Conservation (phyloP, 768 basidiomycete genomes). For the Fibroporia radiculosa region DNA sequence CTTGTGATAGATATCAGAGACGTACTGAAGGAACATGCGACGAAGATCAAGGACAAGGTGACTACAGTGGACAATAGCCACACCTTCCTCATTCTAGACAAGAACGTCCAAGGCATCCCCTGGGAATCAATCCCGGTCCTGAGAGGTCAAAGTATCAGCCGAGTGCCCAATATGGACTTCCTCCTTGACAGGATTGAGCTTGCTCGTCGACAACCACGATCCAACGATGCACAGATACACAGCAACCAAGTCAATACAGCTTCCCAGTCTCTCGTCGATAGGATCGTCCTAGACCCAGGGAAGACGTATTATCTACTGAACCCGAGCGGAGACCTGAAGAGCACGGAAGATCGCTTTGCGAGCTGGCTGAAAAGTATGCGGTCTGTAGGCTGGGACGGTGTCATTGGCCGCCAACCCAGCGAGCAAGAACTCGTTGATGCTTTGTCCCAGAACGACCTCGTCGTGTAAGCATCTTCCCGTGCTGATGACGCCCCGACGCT, state of each 20-base stretch:
- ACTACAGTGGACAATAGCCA: slow-evolving; percentile 56
- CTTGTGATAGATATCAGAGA: slow-evolving; percentile 79
- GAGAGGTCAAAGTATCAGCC: slow-evolving; percentile 77
- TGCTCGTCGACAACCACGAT: slow-evolving; percentile 42
- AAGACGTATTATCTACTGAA: slow-evolving; percentile 84
- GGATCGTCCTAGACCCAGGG: slow-evolving; percentile 51
- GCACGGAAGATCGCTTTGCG: slow-evolving; percentile 77
- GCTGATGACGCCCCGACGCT: not conserved
- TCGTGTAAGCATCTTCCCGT: slow-evolving; percentile 61
- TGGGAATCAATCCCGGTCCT: slow-evolving; percentile 94
- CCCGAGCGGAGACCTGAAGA: slow-evolving; percentile 82
- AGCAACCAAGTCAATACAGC: too few relatives aligned
- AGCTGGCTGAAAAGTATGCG: slow-evolving; percentile 73
- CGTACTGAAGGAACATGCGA: slow-evolving; percentile 65
- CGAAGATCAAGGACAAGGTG: slow-evolving; percentile 31
- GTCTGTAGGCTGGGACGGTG: slow-evolving; percentile 74
- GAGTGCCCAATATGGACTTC: slow-evolving; percentile 89
- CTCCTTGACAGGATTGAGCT: slow-evolving; percentile 74
- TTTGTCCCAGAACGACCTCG: slow-evolving; percentile 66
- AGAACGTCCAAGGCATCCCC: slow-evolving; percentile 80
- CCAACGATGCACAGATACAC: too few relatives aligned
- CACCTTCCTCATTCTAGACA: slow-evolving; percentile 83
- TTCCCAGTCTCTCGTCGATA: too few relatives aligned
- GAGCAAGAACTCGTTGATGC: slow-evolving; percentile 80
- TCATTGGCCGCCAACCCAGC: slow-evolving; percentile 65